These are phyloP conservation scores for Aurinia saxatilis DNA, from an alignment of 345 rosid species.

Conservation along the genomic window DNA sequence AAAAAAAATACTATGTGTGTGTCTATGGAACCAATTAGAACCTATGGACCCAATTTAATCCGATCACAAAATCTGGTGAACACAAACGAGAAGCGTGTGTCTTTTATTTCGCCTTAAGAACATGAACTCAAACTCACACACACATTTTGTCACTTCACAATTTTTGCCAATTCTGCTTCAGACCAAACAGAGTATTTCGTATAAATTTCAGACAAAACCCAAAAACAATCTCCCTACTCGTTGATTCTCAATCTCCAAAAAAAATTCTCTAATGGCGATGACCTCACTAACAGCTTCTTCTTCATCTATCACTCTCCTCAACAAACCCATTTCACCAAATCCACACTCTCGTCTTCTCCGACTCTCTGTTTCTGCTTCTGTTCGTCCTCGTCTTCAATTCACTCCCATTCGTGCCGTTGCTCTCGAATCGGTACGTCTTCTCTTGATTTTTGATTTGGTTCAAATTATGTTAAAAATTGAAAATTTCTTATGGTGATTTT, in stretches of 20 bases:
- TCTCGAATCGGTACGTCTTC: constrained; percentile 36
- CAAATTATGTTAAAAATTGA: too few species aligned
- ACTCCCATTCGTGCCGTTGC: constrained; percentile 30
- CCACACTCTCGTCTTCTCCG: constrained; percentile 27
- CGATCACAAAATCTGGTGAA: background rate
- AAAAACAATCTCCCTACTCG: constrained; percentile 7
- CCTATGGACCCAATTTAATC: constrained; percentile 11
- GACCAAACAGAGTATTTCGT: background rate
- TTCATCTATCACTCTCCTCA: constrained; percentile 27
- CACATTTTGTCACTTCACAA: constrained; percentile 6
- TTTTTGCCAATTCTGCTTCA: background rate
- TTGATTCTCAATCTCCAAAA: background rate
- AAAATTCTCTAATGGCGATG: constrained; percentile 33
- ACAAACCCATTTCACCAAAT: constrained; percentile 21
- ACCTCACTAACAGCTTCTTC: constrained; percentile 29
- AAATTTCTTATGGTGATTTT: background rate
- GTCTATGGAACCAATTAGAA: background rate
- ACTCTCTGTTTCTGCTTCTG: constrained; percentile 19
- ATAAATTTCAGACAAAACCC: constrained; percentile 7
- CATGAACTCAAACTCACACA: background rate
- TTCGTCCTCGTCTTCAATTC: constrained; percentile 26
- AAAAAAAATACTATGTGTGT: background rate
- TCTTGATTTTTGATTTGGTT: background rate
- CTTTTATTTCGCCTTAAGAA: constrained; percentile 7
- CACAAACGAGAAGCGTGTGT: constrained; percentile 5